Conservation (phyloP, 768 basidiomycete species). For the Lactifluus volemus region DNA sequence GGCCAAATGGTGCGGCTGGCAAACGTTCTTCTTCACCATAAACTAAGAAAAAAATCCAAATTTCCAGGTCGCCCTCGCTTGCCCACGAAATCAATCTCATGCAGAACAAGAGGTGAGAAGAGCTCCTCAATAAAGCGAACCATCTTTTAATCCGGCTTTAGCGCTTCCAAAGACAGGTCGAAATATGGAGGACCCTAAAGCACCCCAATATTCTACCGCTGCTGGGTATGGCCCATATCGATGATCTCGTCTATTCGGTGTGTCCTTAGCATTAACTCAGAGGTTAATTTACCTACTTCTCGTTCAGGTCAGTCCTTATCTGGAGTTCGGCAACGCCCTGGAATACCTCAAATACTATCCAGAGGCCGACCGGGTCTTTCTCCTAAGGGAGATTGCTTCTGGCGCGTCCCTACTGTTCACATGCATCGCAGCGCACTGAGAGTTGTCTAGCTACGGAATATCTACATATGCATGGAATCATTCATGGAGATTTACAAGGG, state of each 20-base stretch:
- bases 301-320: conserved; percentile 9
- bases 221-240: conserved; percentile 11
- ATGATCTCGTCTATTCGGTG: conserved; percentile 9
- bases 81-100: conserved; percentile 7
- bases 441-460: conserved; percentile 7
- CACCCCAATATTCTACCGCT: conserved; percentile 15
- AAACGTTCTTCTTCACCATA: background rate
- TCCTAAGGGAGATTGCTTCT: conserved; percentile 10
- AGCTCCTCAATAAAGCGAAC: too few species aligned
- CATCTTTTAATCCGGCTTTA: background rate
- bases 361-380: conserved; percentile 3
- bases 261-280: background rate
- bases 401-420: background rate
- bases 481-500: conserved; percentile 15
- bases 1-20: conserved; percentile 1
- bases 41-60: too few species aligned
- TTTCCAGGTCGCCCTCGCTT: conserved; percentile 6
- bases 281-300: background rate
- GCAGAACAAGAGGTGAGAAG: conserved; percentile 10
- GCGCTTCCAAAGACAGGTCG: conserved; percentile 16
- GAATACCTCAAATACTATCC: background rate
- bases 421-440: background rate
- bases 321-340: conserved; percentile 10
- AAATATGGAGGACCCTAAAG: conserved; percentile 16
- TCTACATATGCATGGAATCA: conserved; percentile 7